These are phyloP conservation scores for Hypholoma fasciculare DNA, from an alignment of 768 basidiomycete genomes.

Conservation along the genomic window DNA sequence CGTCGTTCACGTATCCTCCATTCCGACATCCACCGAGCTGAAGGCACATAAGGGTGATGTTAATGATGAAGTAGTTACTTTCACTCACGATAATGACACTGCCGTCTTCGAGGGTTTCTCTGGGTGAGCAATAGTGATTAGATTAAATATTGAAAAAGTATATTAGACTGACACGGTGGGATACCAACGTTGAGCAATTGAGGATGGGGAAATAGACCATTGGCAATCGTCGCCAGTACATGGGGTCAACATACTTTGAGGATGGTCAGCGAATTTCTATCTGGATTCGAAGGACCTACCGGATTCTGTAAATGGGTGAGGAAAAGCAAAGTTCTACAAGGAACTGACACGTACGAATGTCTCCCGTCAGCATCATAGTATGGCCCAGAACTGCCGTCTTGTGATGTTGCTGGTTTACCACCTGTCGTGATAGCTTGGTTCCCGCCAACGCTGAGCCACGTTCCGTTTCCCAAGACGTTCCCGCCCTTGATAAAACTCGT, in stretches of 20 bases:
- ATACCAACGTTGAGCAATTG: conserved; percentile 71
- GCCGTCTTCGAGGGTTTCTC: conserved; percentile 65
- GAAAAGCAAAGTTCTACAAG: background rate
- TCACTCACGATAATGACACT: conserved; percentile 56
- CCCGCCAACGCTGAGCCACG: conserved; percentile 79
- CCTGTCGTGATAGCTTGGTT: conserved; percentile 65
- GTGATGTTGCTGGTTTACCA: conserved; percentile 44
- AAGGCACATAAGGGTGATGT: background rate
- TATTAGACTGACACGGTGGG: conserved; percentile 54
- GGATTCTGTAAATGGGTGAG: conserved; percentile 33
- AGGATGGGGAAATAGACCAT: conserved; percentile 43
- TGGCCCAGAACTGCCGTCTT: conserved; percentile 44
- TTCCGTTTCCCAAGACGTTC: conserved; percentile 70
- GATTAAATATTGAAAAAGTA: background rate
- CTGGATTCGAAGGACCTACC: conserved; percentile 26
- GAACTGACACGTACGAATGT: conserved; percentile 43
- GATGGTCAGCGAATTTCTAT: background rate
- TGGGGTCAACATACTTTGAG: conserved; percentile 56
- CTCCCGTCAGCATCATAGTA: conserved; percentile 62
- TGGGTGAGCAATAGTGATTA: conserved; percentile 15
- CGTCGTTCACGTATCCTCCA: conserved; percentile 75
- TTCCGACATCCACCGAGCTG: conserved; percentile 58
- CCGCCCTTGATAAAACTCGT: conserved; percentile 36
- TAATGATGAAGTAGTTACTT: background rate
- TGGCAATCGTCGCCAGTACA: conserved; percentile 61